Conservation (phyloP, 371 early-diverging fungal genomes). For the Apophysomyces elegans region DNA sequence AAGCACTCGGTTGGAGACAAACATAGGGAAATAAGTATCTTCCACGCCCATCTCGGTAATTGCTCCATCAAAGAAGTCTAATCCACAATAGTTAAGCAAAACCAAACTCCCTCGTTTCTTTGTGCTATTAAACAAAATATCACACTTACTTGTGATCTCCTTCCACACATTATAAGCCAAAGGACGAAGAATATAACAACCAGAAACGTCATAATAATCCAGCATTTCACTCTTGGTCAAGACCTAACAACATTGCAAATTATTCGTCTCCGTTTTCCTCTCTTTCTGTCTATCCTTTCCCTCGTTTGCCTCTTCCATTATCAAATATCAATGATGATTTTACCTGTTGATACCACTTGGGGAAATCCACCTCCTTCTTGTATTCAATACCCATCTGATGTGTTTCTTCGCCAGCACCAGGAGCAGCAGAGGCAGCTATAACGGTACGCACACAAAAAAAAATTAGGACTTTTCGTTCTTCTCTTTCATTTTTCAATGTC, state of each 20-base stretch:
- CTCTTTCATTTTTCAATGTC: conserved; percentile 1
- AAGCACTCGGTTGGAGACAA: conserved; percentile 91
- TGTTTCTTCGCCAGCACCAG: conserved; percentile 45
- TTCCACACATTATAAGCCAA: conserved; percentile 98
- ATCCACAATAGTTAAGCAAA: conserved; percentile 7
- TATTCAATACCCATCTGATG: conserved; percentile 91
- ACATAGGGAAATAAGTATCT: conserved; percentile 99
- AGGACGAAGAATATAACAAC: conserved; percentile 99
- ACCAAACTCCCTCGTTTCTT: too few relatives aligned
- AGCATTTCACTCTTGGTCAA: conserved; percentile 96
- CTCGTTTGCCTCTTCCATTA: neutral
- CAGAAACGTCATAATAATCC: conserved; percentile 99
- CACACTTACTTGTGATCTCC: conserved; percentile 83
- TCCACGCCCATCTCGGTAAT: conserved; percentile 97
- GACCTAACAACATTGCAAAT: conserved; percentile 47
- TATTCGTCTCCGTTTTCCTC: neutral
- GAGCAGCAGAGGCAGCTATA: conserved; percentile 14
- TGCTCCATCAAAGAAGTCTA: conserved; percentile 89
- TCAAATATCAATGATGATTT: neutral
- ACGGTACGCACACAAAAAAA: neutral
- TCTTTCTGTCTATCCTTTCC: neutral
- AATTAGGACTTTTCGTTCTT: too few relatives aligned
- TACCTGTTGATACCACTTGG: conserved; percentile 95
- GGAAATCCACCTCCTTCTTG: conserved; percentile 93
- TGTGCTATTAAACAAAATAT: neutral